phyloP scores from a whole-genome alignment of 2,329 filamentous ascomycete genomes.

The Salinomyces thailandicus region DNA sequence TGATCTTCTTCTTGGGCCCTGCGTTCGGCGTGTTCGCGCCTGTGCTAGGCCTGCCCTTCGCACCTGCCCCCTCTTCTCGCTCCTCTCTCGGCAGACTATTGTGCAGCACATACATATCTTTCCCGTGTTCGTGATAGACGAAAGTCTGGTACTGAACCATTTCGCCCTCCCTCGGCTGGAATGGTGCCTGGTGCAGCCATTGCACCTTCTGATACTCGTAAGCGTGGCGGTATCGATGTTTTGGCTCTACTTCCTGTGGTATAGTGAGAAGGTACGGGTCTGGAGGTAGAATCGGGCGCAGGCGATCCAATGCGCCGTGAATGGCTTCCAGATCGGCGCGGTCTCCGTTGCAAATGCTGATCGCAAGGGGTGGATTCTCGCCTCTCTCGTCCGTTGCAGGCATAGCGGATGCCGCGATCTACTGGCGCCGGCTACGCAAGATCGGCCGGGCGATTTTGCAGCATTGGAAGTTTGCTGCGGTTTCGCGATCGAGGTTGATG shows the following conservation, averaged over 20 bases:
- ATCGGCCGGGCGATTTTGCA: neutral
- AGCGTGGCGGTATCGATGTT: conserved; percentile 34
- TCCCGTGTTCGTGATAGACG: conserved; percentile 45
- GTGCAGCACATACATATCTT: conserved; percentile 20
- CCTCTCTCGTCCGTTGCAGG: neutral
- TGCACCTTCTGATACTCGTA: conserved; percentile 29
- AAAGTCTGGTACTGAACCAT: conserved; percentile 54
- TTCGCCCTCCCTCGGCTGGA: conserved; percentile 43
- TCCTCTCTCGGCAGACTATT: conserved; percentile 18
- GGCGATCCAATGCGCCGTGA: conserved; percentile 33
- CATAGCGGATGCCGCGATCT: neutral
- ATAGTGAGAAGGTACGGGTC: conserved; percentile 40
- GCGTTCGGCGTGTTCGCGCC: conserved; percentile 33
- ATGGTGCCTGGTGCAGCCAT: conserved; percentile 42
- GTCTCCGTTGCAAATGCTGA: conserved; percentile 14
- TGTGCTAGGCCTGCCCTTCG: conserved; percentile 23
- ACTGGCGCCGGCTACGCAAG: neutral
- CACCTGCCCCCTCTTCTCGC: conserved; percentile 8
- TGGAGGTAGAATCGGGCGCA: conserved; percentile 31
- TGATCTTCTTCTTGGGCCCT: conserved; percentile 50
- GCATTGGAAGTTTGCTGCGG: neutral
- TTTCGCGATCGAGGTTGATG: neutral
- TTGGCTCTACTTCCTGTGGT: conserved; percentile 32
- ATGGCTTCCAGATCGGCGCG: conserved; percentile 29
- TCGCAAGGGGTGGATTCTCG: neutral